Evolutionary conservation across 2,329 filamentous ascomycete genomes (phyloP), one percentile per base, ranked within the genome.

Genomic region (Ceratocystis papillata): DNA sequence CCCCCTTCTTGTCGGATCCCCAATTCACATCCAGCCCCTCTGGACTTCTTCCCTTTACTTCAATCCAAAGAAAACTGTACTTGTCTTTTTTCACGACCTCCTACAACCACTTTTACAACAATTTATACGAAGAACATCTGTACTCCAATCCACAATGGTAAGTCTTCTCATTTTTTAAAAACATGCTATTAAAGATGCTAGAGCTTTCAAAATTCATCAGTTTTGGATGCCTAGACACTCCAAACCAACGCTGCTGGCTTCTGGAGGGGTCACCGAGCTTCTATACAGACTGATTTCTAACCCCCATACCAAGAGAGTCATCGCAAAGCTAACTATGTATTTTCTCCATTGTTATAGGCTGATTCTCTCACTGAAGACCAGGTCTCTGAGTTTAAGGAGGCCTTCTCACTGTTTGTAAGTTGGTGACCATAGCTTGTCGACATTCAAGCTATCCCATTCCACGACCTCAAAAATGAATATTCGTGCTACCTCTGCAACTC

Each of bases 361-460:
- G 94, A 99, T 78, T 93, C 93, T 78, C 88, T 99, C 76, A 97
- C 94, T 73, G 94, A 99, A 84, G 94, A 99, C 82, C 94, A 99
- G 85, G 94, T 99, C 77, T 97, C 94, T 77, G 94, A 99, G 83
- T 99, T 97, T 84, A 99, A 97, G 89, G 94, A 99, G 83, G 94
- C 94, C 66, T 99, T 99, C 82, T 99, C 94, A 77, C 90, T 99
- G 72, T 99, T 99, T 80, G 94, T 99, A 87, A 87, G 94, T 79
- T 28, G 59, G 5, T 10, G 3, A 33, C 25, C 22, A 55, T 8
- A 30, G 45, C 28, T n/a, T 33, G 12, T 22, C 41, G 28, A 45
- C 20, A 6, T 10, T 15, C 48, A 53, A 15, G 48, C 20, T 53
- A 28, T 15, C 48, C 48, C 8, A 20, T 22, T 25, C 17, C 6